Evolutionary conservation across 768 basidiomycete genomes (phyloP).

Genomic region (Exidia glandulosa): DNA sequence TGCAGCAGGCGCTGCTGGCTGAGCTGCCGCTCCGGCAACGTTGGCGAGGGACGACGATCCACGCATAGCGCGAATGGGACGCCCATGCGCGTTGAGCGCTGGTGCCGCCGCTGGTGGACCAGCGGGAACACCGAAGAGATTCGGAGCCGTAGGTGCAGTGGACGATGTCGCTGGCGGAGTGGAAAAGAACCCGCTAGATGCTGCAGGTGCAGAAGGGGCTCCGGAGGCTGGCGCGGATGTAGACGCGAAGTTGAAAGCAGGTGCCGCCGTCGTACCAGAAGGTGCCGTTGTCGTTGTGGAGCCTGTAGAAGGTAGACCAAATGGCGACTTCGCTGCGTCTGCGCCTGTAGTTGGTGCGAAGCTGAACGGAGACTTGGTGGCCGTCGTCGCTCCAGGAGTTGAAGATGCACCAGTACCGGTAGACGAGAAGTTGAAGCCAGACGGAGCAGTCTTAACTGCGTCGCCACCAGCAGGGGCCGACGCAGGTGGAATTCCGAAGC

Average conservation of each 20-base stretch:
- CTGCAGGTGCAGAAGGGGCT: background rate
- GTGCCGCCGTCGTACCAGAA: background rate
- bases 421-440: no score
- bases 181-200: background rate
- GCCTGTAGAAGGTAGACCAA: background rate
- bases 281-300: no score
- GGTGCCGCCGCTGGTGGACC: background rate
- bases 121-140: background rate
- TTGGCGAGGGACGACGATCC: no score
- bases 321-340: no score
- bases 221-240: background rate
- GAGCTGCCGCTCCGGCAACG: no score
- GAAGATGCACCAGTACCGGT: no score
- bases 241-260: background rate
- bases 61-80: conserved; percentile 87
- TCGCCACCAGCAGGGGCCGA: no score
- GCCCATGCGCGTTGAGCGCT: conserved; percentile 15
- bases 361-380: background rate
- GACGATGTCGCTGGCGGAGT: background rate
- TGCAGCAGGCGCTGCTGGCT: background rate
- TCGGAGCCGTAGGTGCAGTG: background rate
- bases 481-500: no score
- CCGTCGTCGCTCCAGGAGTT: no score
- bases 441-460: no score
- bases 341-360: background rate